Base-by-base conservation (phyloP, 1,284 basidiomycete species). In the Heterobasidion irregulare region DNA sequence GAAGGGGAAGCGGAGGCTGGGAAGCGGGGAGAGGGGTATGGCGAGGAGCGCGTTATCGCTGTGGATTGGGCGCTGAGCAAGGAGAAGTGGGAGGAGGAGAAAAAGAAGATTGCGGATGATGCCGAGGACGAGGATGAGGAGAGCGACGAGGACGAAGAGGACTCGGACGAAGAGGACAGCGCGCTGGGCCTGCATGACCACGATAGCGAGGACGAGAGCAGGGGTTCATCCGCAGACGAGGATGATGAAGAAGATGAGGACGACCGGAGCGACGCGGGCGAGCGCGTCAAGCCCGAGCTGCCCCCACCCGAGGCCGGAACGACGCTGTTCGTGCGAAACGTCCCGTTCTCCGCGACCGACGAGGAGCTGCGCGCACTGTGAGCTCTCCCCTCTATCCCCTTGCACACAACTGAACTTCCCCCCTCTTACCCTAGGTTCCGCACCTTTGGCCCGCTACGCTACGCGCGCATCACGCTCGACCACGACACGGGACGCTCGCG, bases 41-140 rank as follows among this genome's bases (percentile, higher is more conserved):
- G 62, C 48, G 68, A 71, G 50, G 86, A 83, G 61, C 76, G 94
- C 51, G 75, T 83, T 15, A 90, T 98, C 26, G 94, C 94, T 6
- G 96, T 99, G 38, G 95, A 98, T 73, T 98, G 94, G 93, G 94
- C 94, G 6, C 70, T 98, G 65, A 92, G 92, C 67, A 97, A 98
- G 72, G 89, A 92, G 56, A 90, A 89, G 68, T 98, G 91, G 89
- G 80, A 93, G 67, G 84, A 89, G 65, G 87, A 85, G 69, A 85
- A 82, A 70, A 82, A 75, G 59, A 82, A 74, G 69, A 68, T 78
- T 47, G 73, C 69, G 35, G 69, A 64, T 35, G 68, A 71, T 47
- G 73, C 64, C n/a, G 65, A 69, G 50, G 65, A 61, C 8, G 62
- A 74, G 62, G 73, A 67, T 26, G 57, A 55, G 53, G 52, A 44